Conservation (phyloP, 257 asterid species). For the Dorcoceras hygrometricum region DNA sequence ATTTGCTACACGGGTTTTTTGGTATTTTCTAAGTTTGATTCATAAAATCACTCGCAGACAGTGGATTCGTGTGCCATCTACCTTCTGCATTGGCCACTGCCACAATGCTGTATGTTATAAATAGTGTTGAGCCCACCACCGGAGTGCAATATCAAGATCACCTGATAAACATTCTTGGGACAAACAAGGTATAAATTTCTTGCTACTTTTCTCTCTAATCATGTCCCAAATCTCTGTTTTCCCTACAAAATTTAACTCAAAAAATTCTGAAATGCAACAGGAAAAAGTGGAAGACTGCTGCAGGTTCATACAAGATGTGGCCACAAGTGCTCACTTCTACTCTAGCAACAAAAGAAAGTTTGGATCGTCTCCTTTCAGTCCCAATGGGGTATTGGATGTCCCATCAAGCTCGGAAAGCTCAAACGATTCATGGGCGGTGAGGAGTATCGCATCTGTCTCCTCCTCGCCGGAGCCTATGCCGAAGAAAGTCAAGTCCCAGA, state of each 20-base stretch:
- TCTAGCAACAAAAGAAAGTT: slow-evolving; percentile 51
- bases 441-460: slow-evolving; percentile 39
- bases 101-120: slow-evolving; percentile 54
- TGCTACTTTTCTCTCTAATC: neutral
- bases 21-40: neutral
- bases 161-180: slow-evolving; percentile 61
- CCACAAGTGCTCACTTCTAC: slow-evolving; percentile 29
- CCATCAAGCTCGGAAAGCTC: slow-evolving; percentile 56
- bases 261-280: slow-evolving; percentile 34
- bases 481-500: slow-evolving; percentile 47
- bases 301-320: slow-evolving; percentile 50
- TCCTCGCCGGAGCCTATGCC: slow-evolving; percentile 70
- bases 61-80: slow-evolving; percentile 23
- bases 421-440: slow-evolving; percentile 44
- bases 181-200: slow-evolving; percentile 49
- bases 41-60: neutral
- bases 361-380: slow-evolving; percentile 56
- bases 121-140: slow-evolving; percentile 49
- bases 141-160: slow-evolving; percentile 52
- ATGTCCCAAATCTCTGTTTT: neutral
- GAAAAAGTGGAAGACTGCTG: slow-evolving; percentile 64
- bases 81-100: slow-evolving; percentile 57
- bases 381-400: slow-evolving; percentile 64
- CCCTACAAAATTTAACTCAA: neutral
- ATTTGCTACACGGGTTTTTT: neutral